Evolutionary conservation across 2,329 filamentous ascomycete genomes (phyloP), one percentile per base, ranked within the genome.

Genomic region (Sporothrix brunneoviolacea): DNA sequence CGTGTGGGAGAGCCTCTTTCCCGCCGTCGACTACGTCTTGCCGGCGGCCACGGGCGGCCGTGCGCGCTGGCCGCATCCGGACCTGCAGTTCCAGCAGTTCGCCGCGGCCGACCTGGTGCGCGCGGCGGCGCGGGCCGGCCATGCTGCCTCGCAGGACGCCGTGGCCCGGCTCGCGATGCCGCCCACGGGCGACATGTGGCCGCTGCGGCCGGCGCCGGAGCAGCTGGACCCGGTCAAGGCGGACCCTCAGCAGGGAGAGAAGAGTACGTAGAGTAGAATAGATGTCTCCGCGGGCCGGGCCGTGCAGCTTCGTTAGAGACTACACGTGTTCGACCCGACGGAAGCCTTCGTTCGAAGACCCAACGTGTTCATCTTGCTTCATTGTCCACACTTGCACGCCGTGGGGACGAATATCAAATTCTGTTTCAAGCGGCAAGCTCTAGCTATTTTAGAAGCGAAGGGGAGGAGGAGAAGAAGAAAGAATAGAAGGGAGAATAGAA

Each of bases 351-450:
- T 32, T 7, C 6, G 37, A 60, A 51, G 60, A 42, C 42, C 47
- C 46, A 35, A 32, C 40, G 46, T 50, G 59, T 70, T 68, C 53
- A 68, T 83, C 59, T 83, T 72, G 79, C 79, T 83, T 83, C 79
- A 80, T 68, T 80, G 79, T 83, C 79, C 79, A 82, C 79, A 82
- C 79, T 78, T 79, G 75, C 73, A 65, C 78, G 77, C 71, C 74
- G 71, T 80, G 67, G 70, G 61, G 64, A 30, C 53, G 46, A 62
- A 60, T 50, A 44, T 40, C 22, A 40, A 48, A 24, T 37, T 51
- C 48, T 22, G 64, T 68, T 65, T 65, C 65, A 73, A 70, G 69
- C 77, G 79, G 72, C 76, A 80, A 80, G 79, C 77, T 82, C 79
- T 82, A 82, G 79, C 79, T 78, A 72, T 69, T 71, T 71, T 77